Conservation (phyloP, 768 basidiomycete genomes). For the Tricholoma saponaceum region DNA sequence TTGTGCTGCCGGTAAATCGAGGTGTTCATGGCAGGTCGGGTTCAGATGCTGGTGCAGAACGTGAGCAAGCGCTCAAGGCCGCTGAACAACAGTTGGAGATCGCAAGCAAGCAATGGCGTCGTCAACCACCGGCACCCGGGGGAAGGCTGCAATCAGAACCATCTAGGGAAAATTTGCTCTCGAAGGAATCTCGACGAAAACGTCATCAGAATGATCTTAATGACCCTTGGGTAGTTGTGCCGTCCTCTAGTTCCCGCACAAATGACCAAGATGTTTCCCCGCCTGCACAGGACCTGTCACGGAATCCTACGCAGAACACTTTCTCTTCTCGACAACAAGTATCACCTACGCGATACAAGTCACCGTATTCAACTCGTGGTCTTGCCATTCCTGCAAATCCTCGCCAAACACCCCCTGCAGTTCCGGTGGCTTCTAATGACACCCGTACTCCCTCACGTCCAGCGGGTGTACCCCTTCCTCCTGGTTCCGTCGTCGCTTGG, state of each 20-base stretch:
- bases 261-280: conserved; percentile 26
- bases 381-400: conserved; percentile 34
- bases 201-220: conserved; percentile 21
- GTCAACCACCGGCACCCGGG: conserved; percentile 22
- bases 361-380: conserved; percentile 25
- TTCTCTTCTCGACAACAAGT: conserved; percentile 26
- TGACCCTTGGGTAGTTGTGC: conserved; percentile 27
- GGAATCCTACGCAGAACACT: conserved; percentile 14
- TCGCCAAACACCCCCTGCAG: conserved; percentile 34
- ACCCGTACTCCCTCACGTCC: conserved; percentile 27
- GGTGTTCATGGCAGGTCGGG: conserved; percentile 38
- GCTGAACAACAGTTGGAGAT: conserved; percentile 35
- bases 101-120: conserved; percentile 27
- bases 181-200: conserved; percentile 20
- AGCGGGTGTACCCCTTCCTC: conserved; percentile 42
- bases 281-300: conserved; percentile 18
- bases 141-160: conserved; percentile 25
- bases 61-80: conserved; percentile 37
- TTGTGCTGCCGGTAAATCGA: conserved; percentile 27
- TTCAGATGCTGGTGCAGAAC: conserved; percentile 50
- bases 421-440: conserved; percentile 28
- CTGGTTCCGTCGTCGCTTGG: conserved; percentile 46
- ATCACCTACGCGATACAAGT: conserved; percentile 25
- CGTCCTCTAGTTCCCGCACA: conserved; percentile 23
- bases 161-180: conserved; percentile 26